These are phyloP conservation scores for Epichloe brachyelytri DNA, from an alignment of 2,329 filamentous ascomycete genomes.

Conservation along the genomic window DNA sequence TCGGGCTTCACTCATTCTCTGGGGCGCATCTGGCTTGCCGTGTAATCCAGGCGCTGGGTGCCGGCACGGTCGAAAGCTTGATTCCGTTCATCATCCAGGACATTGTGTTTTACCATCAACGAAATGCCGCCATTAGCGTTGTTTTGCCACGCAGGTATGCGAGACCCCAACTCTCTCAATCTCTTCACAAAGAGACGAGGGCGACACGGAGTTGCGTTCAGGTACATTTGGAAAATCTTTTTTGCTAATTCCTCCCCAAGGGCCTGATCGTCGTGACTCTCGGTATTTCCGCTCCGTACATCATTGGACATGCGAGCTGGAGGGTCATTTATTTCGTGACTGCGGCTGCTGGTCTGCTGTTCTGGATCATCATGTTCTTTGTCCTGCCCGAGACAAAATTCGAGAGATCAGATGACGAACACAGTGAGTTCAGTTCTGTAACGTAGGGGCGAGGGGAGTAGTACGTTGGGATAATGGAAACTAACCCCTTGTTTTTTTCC, in stretches of 20 bases:
- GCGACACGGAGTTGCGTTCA: no score
- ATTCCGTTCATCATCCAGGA: conserved; percentile 4
- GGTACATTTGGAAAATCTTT: background rate
- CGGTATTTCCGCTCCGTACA: background rate
- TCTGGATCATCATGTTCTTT: conserved; percentile 1
- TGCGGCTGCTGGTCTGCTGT: background rate
- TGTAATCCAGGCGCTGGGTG: conserved; percentile 1
- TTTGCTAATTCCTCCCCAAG: background rate
- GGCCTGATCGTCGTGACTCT: background rate
- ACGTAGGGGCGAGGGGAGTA: no score
- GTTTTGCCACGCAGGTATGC: conserved; percentile 1
- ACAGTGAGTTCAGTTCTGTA: background rate
- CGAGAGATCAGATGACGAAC: background rate
- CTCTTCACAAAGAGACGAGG: background rate
- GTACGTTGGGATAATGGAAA: no score
- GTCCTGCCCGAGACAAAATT: conserved; percentile 2
- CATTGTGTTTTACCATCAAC: conserved; percentile 2
- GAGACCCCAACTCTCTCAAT: background rate
- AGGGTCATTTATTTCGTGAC: conserved; percentile 2
- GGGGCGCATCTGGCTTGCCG: conserved; percentile 1
- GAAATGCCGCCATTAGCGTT: background rate
- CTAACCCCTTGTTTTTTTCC: no score
- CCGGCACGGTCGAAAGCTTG: conserved; percentile 1
- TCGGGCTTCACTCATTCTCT: background rate
- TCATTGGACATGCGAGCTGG: conserved; percentile 1